These are phyloP conservation scores for Candida xiaguanensis DNA, from an alignment of 805 yeast genomes.

Conservation along the genomic window DNA sequence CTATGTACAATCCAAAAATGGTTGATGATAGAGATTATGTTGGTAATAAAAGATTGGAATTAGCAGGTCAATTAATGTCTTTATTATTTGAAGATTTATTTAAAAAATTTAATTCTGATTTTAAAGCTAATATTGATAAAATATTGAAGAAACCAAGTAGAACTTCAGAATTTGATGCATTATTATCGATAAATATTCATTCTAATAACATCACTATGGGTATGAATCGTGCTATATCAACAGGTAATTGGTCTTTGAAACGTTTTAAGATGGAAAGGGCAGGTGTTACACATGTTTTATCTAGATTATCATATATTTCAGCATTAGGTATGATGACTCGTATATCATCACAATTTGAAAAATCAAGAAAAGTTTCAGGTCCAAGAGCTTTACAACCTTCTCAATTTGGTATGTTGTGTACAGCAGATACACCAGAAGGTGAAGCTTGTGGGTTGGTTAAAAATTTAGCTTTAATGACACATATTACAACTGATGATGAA, in stretches of 20 bases:
- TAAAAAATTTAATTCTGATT: slow-evolving; percentile 92
- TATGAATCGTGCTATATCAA: slow-evolving; percentile 91
- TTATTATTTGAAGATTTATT: slow-evolving; percentile 93
- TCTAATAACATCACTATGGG: slow-evolving; percentile 93
- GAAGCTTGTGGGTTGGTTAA: slow-evolving; percentile 99
- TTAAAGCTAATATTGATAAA: slow-evolving; percentile 91
- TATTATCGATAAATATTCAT: slow-evolving; percentile 83
- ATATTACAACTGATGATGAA: slow-evolving; percentile 97
- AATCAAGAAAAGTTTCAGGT: slow-evolving; percentile 95
- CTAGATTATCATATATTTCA: slow-evolving; percentile 86
- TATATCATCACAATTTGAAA: slow-evolving; percentile 97
- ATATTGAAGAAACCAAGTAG: slow-evolving; percentile 90
- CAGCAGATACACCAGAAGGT: slow-evolving; percentile 99
- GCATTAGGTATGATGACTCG: slow-evolving; percentile 99
- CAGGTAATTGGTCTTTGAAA: slow-evolving; percentile 98
- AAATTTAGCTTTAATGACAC: slow-evolving; percentile 96
- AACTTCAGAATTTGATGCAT: slow-evolving; percentile 92
- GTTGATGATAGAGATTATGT: slow-evolving; percentile 99
- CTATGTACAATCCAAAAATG: slow-evolving; percentile 89
- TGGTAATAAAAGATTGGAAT: slow-evolving; percentile 93
- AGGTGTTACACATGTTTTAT: slow-evolving; percentile 95
- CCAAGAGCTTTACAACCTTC: slow-evolving; percentile 99
- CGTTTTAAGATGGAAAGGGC: slow-evolving; percentile 99
- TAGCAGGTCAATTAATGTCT: slow-evolving; percentile 97
- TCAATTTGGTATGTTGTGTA: slow-evolving; percentile 98